A percentile compares a stretch with the other conserved stretches of the same genome.
phyloP scores from a whole-genome alignment of 1,284 basidiomycete genomes.

The Apiotrichum domesticum region DNA sequence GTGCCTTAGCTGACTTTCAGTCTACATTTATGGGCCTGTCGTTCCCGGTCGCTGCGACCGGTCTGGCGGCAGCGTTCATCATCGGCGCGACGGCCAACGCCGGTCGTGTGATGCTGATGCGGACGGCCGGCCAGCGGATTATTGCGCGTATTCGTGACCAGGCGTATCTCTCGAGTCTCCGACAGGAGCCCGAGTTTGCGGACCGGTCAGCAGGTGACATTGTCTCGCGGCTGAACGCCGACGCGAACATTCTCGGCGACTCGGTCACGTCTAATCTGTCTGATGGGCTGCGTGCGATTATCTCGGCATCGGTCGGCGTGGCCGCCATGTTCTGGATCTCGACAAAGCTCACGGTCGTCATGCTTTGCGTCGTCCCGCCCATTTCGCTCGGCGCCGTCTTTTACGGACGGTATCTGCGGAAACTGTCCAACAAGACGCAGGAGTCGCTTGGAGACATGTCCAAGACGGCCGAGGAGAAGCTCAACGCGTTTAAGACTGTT shows the following conservation, averaged over 20 bases:
- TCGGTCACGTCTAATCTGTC: conserved; percentile 86
- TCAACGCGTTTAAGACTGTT: conserved; percentile 88
- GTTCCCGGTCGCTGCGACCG: conserved; percentile 69
- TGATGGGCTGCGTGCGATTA: conserved; percentile 74
- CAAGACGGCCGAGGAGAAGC: conserved; percentile 81
- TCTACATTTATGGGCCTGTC: conserved; percentile 70
- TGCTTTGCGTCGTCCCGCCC: conserved; percentile 91
- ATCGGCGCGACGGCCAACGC: conserved; percentile 83
- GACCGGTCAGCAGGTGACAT: conserved; percentile 93
- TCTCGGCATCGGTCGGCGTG: conserved; percentile 83
- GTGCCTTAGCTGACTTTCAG: conserved; percentile 44
- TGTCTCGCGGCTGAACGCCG: conserved; percentile 81
- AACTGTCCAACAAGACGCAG: conserved; percentile 84
- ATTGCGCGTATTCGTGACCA: conserved; percentile 79
- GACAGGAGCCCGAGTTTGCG: conserved; percentile 87
- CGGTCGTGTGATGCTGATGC: conserved; percentile 64
- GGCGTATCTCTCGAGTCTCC: conserved; percentile 72
- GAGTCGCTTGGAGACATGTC: conserved; percentile 93
- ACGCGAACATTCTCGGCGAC: conserved; percentile 92
- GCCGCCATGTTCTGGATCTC: conserved; percentile 96
- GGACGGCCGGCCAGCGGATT: conserved; percentile 82
- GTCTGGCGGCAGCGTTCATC: conserved; percentile 75
- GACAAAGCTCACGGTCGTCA: conserved; percentile 78
- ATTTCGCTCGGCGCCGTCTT: conserved; percentile 93
- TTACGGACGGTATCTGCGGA: conserved; percentile 91